Evolutionary conservation across 208 protist species (phyloP).

Genomic region (Trypanosomatidae sp.): DNA sequence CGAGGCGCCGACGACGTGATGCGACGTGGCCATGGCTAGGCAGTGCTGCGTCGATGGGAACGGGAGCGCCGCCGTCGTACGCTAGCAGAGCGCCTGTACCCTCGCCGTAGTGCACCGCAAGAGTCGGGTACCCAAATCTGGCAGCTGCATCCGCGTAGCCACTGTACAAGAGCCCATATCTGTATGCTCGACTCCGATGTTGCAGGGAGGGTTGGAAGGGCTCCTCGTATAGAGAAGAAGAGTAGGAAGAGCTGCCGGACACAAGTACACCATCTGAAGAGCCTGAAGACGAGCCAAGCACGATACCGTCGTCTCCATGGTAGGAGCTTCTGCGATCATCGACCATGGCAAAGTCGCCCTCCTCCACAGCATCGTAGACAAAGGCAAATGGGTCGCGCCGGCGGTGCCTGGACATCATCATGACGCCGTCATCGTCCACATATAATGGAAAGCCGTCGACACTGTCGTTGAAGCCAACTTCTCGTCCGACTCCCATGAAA

Average conservation of each 20-base stretch:
- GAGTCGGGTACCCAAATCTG: not conserved
- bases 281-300: not conserved
- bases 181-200: not conserved
- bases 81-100: not conserved
- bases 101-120: not conserved
- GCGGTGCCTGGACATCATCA: conserved; percentile 20
- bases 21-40: not conserved
- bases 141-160: not conserved
- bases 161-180: not conserved
- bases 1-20: conserved; percentile 11
- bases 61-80: conserved; percentile 3
- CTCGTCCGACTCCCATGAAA: not conserved
- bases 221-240: not conserved
- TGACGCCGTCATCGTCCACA: conserved; percentile 32
- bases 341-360: not conserved
- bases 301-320: not conserved
- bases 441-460: conserved; percentile 25
- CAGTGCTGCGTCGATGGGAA: conserved; percentile 2
- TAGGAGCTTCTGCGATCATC: not conserved
- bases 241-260: conserved; percentile 9
- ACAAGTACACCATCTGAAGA: conserved; percentile 1
- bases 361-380: conserved; percentile 23
- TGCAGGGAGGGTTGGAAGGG: not conserved
- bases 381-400: conserved; percentile 24
- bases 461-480: conserved; percentile 21